Percentiles rank a stretch among this genome's conserved stretches.
Conservation (phyloP, 169 alveolate genomes). For the Plasmodium gallinaceum region DNA sequence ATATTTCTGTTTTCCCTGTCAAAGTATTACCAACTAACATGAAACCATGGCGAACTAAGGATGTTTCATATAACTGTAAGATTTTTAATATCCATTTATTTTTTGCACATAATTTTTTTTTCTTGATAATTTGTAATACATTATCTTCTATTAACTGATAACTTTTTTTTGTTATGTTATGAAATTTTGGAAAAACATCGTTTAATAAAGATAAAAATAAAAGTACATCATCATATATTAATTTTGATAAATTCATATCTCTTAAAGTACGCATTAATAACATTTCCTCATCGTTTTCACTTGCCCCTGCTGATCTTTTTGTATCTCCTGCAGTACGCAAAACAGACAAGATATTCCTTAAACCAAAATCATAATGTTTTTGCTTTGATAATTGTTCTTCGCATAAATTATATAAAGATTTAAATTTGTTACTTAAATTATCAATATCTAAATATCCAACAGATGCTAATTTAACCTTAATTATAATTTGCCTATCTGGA, state of each 20-base stretch:
- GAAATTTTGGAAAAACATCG: slow-evolving; percentile 97
- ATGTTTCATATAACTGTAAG: slow-evolving; percentile 89
- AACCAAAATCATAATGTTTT: slow-evolving; percentile 98
- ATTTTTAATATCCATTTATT: slow-evolving; percentile 66
- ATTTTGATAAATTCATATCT: slow-evolving; percentile 96
- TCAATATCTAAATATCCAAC: slow-evolving; percentile 96
- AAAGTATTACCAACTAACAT: slow-evolving; percentile 98
- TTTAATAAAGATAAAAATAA: slow-evolving; percentile 94
- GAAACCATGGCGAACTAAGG: slow-evolving; percentile 97
- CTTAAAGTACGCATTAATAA: slow-evolving; percentile 93
- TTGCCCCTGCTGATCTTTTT: slow-evolving; percentile 95
- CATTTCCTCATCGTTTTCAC: slow-evolving; percentile 86
- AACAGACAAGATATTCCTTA: slow-evolving; percentile 96
- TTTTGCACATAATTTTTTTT: slow-evolving; percentile 80
- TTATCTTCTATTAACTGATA: slow-evolving; percentile 93
- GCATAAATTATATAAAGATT: slow-evolving; percentile 95
- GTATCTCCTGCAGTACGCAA: slow-evolving; percentile 94
- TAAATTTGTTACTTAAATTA: slow-evolving; percentile 94
- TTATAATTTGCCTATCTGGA: slow-evolving; percentile 93
- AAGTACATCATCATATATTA: slow-evolving; percentile 97
- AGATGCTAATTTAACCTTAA: slow-evolving; percentile 95
- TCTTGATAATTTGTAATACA: slow-evolving; percentile 86
- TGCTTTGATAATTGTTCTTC: slow-evolving; percentile 94
- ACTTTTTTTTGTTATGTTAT: slow-evolving; percentile 93
- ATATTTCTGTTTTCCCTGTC: slow-evolving; percentile 96